Base-by-base conservation (phyloP, 1,284 basidiomycete genomes). In the Moesziomyces antarcticus region DNA sequence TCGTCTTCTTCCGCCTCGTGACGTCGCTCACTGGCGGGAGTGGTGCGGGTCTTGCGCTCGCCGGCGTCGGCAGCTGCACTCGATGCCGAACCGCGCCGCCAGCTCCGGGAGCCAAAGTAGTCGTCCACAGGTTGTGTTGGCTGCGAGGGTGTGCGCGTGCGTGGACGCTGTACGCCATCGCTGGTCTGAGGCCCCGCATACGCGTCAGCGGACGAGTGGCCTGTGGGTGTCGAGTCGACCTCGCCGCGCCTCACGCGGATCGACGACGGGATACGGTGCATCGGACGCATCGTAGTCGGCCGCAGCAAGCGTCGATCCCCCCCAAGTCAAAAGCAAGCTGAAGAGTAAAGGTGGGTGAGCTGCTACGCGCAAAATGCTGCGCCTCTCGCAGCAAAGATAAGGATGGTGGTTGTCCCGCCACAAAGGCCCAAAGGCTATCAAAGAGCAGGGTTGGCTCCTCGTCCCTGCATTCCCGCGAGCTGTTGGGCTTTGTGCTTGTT, bases 181-280 rank as follows among this genome's bases (percentile, higher is more conserved):
- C 1, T 16, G 3, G 33, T 35, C 7, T 16, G 16, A 6, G 35
- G 35, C 6, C 35, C 14, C 35, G 41, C 14, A 42, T 68, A 68
- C 18, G 49, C 25, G 16, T 72, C 56, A 1, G 63, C 59, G 1
- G 68, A 65, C 3, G 68, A 62, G 30, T n/a, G 54, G 21, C n/a
- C 30, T 33, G 41, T 56, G 53, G 30, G 58, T 42, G 4, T 45
- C 37, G 14, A 48, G 25, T 63, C 50, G 6, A 65, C 50, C 1
- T 73, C 61, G 21, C 49, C 46, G 8, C 71, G 51, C 33, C 65
- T 55, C 37, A 73, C 52, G 11, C 71, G 64, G 41, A 73, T 69
- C 14, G 71, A 73, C 14, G 65, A 68, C 10, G 71, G 71, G 16
- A 73, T 73, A 41, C 71, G 64, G 18, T 56, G 53, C 9, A 67